Base-by-base conservation (phyloP, 2,329 filamentous ascomycete species). In the Ilyonectria sp. region DNA sequence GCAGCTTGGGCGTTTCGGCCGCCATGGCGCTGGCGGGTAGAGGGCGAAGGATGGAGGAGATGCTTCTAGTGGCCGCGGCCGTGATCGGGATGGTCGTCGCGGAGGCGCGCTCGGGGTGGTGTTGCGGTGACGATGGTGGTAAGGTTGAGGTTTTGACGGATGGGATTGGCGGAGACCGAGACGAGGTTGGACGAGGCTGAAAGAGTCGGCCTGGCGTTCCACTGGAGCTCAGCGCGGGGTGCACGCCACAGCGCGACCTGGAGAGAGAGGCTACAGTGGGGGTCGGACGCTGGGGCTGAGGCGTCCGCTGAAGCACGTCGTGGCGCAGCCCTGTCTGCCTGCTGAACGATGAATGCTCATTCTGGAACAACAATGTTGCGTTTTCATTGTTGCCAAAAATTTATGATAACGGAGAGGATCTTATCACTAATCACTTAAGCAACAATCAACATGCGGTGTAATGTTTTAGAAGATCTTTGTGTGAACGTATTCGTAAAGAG, bases 1-100 rank as follows among this genome's bases (percentile, higher is more conserved):
- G 91, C 29, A 91, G 85, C 77, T 86, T 85, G n/a, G 84, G 81
- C 49, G 76, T 76, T 58, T 82, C 82, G 74, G 74, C 73, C 65
- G 80, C 79, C 81, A 82, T 82, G 76, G 53, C 65, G 67, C 56
- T 44, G 37, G n/a, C 23, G 26, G 21, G 9, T 8, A 33, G 31
- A 53, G 62, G 55, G 53, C 52, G 53, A 21, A 29, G 31, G 44
- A 13, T 15, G 19, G 33, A n/a, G 13, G n/a, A 29, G 29, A 8
- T 3, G 40, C 19, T 55, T 19, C 23, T 37, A 26, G 37, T 40
- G 33, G 54, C 60, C 35, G 37, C 8, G 49, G 40, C 37, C n/a
- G 35, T 35, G 50, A 11, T 33, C 31, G 46, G 9, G 19, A 31
- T 56, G 26, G 56, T 60, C 13, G 33, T 37, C 23, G 53, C 17